Conservation (phyloP, 768 basidiomycete species). For the Trametes elegans region DNA sequence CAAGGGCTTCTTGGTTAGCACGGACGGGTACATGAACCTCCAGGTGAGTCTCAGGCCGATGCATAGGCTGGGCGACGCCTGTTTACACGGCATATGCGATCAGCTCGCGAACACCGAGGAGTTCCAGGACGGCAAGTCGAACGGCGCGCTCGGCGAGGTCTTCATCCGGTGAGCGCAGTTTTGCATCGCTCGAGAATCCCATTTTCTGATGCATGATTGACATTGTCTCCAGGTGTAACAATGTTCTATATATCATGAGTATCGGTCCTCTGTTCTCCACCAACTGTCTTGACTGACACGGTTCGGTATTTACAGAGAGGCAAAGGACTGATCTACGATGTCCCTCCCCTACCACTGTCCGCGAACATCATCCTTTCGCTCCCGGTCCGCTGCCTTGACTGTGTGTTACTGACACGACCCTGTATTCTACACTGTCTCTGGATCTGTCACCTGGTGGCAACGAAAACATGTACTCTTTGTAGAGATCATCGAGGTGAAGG, state of each 20-base stretch:
- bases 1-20: slow-evolving; percentile 98
- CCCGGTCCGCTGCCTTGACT: background rate
- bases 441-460: slow-evolving; percentile 1
- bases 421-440: slow-evolving; percentile 6
- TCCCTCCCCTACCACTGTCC: background rate
- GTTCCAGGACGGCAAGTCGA: slow-evolving; percentile 93
- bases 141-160: slow-evolving; percentile 96
- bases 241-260: slow-evolving; percentile 95
- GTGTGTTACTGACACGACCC: background rate
- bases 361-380: background rate
- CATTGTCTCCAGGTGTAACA: slow-evolving; percentile 71
- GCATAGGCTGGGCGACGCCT: background rate
- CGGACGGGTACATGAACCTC: slow-evolving; percentile 99
- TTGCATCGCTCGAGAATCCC: background rate
- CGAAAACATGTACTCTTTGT: slow-evolving; percentile 2
- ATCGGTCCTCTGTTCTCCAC: slow-evolving; percentile 11
- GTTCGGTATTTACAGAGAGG: slow-evolving; percentile 65
- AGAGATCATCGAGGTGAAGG: background rate
- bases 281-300: slow-evolving; percentile 25
- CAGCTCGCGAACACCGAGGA: slow-evolving; percentile 99
- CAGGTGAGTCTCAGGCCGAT: slow-evolving; percentile 55
- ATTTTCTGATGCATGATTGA: background rate
- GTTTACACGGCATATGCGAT: too few relatives aligned
- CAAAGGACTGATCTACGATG: slow-evolving; percentile 35
- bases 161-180: slow-evolving; percentile 79